Evolutionary conservation across 352 stramenopile genomes (phyloP).

Genomic region (Globisporangium camurandrum): DNA sequence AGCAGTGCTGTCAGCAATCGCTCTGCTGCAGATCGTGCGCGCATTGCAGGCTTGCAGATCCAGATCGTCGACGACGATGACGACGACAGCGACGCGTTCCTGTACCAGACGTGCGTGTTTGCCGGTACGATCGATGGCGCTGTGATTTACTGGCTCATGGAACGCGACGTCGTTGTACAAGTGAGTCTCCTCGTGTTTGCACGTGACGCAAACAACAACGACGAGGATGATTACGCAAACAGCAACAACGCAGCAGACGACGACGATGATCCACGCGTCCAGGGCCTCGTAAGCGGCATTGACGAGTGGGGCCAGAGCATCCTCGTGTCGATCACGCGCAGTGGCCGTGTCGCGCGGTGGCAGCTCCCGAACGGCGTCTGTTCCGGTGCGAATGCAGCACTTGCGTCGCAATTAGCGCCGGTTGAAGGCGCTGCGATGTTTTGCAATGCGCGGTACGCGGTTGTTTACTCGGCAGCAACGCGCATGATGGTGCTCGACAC

Average conservation of each 20-base stretch:
- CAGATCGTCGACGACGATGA: conserved; percentile 37
- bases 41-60: conserved; percentile 17
- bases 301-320: conserved; percentile 75
- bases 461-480: conserved; percentile 62
- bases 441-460: conserved; percentile 57
- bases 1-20: background rate
- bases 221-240: no score
- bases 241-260: no score
- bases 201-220: conserved; percentile 9
- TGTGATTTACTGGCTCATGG: conserved; percentile 69
- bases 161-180: conserved; percentile 48
- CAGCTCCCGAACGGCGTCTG: conserved; percentile 62
- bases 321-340: conserved; percentile 47
- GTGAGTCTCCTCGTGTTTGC: conserved; percentile 56
- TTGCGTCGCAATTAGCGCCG: conserved; percentile 54
- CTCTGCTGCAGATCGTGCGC: background rate
- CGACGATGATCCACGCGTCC: conserved; percentile 14
- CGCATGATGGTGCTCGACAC: conserved; percentile 75
- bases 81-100: conserved; percentile 22
- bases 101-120: conserved; percentile 62
- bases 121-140: conserved; percentile 51
- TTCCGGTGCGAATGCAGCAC: conserved; percentile 32
- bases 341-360: conserved; percentile 53
- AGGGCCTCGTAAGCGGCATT: conserved; percentile 57
- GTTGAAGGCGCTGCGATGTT: conserved; percentile 68